Evolutionary conservation across 2,329 filamentous ascomycete genomes (phyloP).

Genomic region (Alternaria panax): DNA sequence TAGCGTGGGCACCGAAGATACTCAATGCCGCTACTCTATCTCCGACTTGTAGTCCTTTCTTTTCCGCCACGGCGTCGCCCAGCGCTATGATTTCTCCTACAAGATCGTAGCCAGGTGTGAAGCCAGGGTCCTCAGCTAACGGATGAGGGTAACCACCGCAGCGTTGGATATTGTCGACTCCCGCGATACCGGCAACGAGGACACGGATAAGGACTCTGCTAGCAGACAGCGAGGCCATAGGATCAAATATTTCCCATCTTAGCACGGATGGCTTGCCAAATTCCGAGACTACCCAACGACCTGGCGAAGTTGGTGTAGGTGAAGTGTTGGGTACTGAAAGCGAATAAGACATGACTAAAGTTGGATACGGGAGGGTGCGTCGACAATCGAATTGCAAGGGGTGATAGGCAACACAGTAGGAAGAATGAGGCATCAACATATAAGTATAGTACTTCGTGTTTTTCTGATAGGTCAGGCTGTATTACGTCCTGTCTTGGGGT

Average conservation of each 20-base stretch:
- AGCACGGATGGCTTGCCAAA: slow-evolving; percentile 16
- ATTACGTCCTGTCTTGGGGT: neutral
- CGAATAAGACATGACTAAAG: slow-evolving; percentile 1
- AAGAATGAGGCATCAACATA: neutral
- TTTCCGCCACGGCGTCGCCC: neutral
- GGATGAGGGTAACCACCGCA: slow-evolving; percentile 18
- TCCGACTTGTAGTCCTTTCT: slow-evolving; percentile 5
- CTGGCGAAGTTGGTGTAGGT: slow-evolving; percentile 8
- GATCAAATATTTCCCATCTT: slow-evolving; percentile 12
- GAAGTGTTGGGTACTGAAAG: slow-evolving; percentile 10
- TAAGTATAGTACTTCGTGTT: neutral
- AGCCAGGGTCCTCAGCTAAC: slow-evolving; percentile 3
- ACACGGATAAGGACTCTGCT: slow-evolving; percentile 15
- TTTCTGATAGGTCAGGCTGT: neutral
- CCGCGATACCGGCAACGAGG: slow-evolving; percentile 15
- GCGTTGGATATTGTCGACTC: slow-evolving; percentile 19
- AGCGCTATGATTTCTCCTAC: slow-evolving; percentile 17
- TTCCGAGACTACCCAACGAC: slow-evolving; percentile 13
- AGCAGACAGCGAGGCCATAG: slow-evolving; percentile 2
- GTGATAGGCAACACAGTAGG: neutral
- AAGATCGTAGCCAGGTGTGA: slow-evolving; percentile 17
- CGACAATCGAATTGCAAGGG: neutral
- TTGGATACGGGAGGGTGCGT: neutral
- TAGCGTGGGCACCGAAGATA: slow-evolving; percentile 11
- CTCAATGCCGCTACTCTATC: slow-evolving; percentile 10